These are phyloP conservation scores for Tagetes patula DNA, from an alignment of 129 eudicot species.

Conservation along the genomic window DNA sequence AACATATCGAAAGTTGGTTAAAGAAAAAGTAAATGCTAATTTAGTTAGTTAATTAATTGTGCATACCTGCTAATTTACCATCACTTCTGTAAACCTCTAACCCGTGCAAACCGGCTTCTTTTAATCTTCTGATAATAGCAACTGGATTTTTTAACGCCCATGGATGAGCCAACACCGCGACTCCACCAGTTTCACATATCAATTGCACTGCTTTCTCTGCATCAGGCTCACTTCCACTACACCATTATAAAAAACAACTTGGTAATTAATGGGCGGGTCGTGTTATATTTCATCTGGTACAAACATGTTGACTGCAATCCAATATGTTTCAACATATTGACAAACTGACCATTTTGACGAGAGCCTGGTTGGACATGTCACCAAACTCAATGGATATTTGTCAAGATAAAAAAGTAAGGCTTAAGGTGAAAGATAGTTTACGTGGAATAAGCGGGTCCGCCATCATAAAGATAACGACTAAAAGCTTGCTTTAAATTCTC, in stretches of 20 bases:
- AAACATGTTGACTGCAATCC: no score
- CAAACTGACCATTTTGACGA: not conserved
- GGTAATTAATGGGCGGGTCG: not conserved
- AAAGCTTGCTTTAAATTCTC: conserved; percentile 91
- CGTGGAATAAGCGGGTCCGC: conserved; percentile 97
- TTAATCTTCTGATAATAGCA: conserved; percentile 64
- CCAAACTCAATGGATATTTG: not conserved
- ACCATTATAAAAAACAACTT: conserved; percentile 5
- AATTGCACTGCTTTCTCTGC: conserved; percentile 70
- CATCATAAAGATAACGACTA: conserved; percentile 81
- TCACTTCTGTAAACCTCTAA: conserved; percentile 91
- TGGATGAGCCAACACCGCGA: conserved; percentile 91
- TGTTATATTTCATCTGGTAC: not conserved
- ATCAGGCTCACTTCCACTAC: conserved; percentile 87
- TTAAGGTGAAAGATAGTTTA: conserved; percentile 7
- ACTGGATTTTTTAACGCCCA: conserved; percentile 88
- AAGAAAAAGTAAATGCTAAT: not conserved
- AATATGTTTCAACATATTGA: not conserved
- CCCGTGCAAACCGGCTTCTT: conserved; percentile 89
- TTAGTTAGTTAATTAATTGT: not conserved
- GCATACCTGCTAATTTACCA: conserved; percentile 82
- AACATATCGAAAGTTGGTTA: not conserved
- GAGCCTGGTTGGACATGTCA: not conserved
- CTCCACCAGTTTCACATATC: conserved; percentile 80
- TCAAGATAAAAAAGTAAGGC: not conserved